Percentiles rank a stretch among this genome's conserved stretches.
These are phyloP conservation scores for Magnaporthiopsis poae DNA, from an alignment of 2,329 filamentous ascomycete genomes.

Conservation along the genomic window DNA sequence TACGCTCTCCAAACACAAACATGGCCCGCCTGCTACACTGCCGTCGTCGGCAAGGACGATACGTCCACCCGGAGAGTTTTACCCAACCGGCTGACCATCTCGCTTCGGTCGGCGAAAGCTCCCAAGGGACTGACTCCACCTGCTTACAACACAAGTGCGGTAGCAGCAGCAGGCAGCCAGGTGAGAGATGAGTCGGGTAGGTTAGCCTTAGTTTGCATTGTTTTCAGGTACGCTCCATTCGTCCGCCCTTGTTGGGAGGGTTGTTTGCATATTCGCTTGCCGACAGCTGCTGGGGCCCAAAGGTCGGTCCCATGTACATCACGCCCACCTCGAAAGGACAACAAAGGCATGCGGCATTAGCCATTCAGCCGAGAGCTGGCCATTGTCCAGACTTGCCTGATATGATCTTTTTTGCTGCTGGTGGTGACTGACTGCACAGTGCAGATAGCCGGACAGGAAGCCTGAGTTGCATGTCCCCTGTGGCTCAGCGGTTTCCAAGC, in stretches of 20 bases:
- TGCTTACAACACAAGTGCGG: not conserved
- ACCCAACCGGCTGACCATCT: not conserved
- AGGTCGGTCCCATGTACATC: not conserved
- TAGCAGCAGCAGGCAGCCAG: not conserved
- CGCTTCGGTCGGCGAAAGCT: not conserved
- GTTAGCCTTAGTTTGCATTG: not conserved
- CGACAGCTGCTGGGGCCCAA: not conserved
- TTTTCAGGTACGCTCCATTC: not conserved
- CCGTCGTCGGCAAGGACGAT: not conserved
- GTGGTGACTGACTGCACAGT: constrained; percentile 6
- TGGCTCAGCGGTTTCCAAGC: constrained; percentile 30
- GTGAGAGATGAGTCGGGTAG: no score
- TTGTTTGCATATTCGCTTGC: constrained; percentile 4
- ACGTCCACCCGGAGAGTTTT: not conserved
- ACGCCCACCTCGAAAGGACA: not conserved
- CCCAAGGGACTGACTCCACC: not conserved
- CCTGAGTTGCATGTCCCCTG: constrained; percentile 13
- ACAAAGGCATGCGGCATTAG: constrained; percentile 30
- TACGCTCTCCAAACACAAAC: not conserved
- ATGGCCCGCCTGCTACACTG: not conserved
- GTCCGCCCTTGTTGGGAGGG: not conserved
- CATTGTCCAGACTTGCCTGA: constrained; percentile 27
- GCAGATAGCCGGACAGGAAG: not conserved
- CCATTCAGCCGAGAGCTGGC: constrained; percentile 38
- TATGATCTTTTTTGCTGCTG: constrained; percentile 16